These are phyloP conservation scores for Karstenula rhodostoma DNA, from an alignment of 2,329 filamentous ascomycete species.

Conservation along the genomic window DNA sequence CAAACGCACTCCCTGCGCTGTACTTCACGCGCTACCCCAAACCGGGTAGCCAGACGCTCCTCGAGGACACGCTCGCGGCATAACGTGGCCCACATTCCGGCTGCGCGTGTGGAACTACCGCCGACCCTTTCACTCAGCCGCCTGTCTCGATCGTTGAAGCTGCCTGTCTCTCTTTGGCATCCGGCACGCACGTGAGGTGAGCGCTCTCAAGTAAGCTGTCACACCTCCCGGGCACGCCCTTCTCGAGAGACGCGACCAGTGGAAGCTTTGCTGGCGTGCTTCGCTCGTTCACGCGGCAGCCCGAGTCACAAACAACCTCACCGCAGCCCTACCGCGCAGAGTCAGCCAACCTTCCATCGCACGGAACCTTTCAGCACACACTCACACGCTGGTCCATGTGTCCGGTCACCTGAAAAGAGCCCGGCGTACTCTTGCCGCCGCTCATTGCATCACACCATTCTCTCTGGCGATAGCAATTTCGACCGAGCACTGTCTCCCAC, in stretches of 20 bases:
- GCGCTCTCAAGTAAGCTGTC: not conserved
- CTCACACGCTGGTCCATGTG: not conserved
- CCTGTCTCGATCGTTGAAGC: not conserved
- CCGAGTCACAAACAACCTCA: not conserved
- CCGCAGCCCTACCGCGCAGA: not conserved
- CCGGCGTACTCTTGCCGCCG: not conserved
- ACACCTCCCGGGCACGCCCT: not conserved
- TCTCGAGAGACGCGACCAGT: not conserved
- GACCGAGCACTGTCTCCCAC: not conserved
- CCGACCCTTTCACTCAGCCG: not conserved
- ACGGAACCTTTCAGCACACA: not conserved
- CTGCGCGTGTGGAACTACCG: conserved; percentile 5
- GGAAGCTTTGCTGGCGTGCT: not conserved
- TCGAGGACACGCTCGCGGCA: conserved; percentile 2
- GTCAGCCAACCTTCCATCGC: not conserved
- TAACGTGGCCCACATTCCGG: conserved; percentile 8
- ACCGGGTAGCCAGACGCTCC: not conserved
- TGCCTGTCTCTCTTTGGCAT: not conserved
- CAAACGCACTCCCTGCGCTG: conserved; percentile 6
- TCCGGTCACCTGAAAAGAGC: not conserved
- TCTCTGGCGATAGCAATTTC: not conserved
- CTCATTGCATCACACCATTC: not conserved
- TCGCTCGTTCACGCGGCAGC: not conserved
- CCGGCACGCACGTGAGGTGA: not conserved
- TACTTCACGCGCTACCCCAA: not conserved